Percentiles rank a stretch among this genome's conserved stretches.
These are phyloP conservation scores for Backusella tuberculispora DNA, from an alignment of 192 early-diverging fungal species.

Conservation along the genomic window DNA sequence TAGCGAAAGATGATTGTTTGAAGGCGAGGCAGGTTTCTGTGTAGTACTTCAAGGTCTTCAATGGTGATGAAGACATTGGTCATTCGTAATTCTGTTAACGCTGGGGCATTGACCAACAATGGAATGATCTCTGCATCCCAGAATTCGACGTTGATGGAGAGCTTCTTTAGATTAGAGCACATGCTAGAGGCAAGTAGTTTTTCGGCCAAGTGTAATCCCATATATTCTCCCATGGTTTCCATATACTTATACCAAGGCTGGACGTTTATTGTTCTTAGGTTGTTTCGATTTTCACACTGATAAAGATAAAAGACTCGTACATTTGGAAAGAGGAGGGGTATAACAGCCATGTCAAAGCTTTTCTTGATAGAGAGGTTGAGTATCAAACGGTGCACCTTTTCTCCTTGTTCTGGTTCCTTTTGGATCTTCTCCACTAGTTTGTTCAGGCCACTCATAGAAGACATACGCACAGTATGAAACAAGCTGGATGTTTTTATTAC, in stretches of 20 bases:
- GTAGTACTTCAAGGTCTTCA: not conserved
- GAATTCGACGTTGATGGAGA: not conserved
- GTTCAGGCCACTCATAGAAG: not conserved
- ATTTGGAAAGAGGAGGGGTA: not conserved
- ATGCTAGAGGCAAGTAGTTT: not conserved
- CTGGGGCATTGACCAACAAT: constrained; percentile 3
- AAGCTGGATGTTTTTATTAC: not conserved
- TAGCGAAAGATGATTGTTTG: not conserved
- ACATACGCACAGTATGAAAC: not conserved
- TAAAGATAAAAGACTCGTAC: not conserved
- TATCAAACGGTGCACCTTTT: not conserved
- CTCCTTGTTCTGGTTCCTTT: not conserved
- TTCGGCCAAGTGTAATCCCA: not conserved
- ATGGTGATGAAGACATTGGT: constrained; percentile 5
- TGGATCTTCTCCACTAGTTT: not conserved
- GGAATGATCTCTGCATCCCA: constrained; percentile 10
- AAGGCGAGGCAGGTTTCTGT: not conserved
- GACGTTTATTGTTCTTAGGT: not conserved
- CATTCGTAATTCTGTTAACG: not conserved
- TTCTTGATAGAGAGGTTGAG: not conserved
- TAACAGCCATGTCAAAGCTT: constrained; percentile 5
- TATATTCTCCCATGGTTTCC: not conserved
- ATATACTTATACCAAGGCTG: constrained; percentile 3
- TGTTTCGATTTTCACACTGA: not conserved
- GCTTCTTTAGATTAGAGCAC: not conserved